Conservation (phyloP, 2,329 filamentous ascomycete genomes). For the Hypoxylon sp. region DNA sequence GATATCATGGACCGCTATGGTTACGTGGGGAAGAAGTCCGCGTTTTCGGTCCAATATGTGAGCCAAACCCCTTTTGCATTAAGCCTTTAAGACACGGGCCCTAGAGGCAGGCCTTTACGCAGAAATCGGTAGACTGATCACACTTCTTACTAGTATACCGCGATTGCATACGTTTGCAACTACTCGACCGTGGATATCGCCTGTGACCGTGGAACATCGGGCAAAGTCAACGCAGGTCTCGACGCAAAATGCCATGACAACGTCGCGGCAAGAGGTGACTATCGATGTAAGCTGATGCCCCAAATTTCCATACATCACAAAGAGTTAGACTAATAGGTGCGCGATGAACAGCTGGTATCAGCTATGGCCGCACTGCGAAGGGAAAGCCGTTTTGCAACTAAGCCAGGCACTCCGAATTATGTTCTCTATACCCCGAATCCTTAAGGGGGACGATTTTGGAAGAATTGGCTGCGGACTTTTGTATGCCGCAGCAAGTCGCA, state of each 20-base stretch:
- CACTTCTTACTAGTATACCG: not conserved
- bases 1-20: slow-evolving; percentile 17
- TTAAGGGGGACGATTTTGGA: too few relatives aligned
- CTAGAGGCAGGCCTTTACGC: not conserved
- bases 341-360: slow-evolving; percentile 2
- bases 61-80: not conserved
- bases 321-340: not conserved
- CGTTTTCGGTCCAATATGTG: slow-evolving; percentile 14
- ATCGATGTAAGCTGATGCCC: slow-evolving; percentile 5
- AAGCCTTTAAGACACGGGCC: not conserved
- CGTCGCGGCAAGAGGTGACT: slow-evolving; percentile 15
- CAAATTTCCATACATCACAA: not conserved
- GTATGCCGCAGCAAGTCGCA: not conserved
- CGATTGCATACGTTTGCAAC: slow-evolving; percentile 8
- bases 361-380: slow-evolving; percentile 18
- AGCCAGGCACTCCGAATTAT: not conserved
- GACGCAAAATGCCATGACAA: slow-evolving; percentile 7
- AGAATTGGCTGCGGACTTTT: not conserved
- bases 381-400: slow-evolving; percentile 24
- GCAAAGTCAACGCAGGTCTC: slow-evolving; percentile 12
- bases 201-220: slow-evolving; percentile 5
- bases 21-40: not conserved
- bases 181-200: not conserved
- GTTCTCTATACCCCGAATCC: not conserved
- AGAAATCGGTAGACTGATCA: not conserved